Base-by-base conservation (phyloP, 2,329 filamentous ascomycete species). In the Aspergillus tamarii region DNA sequence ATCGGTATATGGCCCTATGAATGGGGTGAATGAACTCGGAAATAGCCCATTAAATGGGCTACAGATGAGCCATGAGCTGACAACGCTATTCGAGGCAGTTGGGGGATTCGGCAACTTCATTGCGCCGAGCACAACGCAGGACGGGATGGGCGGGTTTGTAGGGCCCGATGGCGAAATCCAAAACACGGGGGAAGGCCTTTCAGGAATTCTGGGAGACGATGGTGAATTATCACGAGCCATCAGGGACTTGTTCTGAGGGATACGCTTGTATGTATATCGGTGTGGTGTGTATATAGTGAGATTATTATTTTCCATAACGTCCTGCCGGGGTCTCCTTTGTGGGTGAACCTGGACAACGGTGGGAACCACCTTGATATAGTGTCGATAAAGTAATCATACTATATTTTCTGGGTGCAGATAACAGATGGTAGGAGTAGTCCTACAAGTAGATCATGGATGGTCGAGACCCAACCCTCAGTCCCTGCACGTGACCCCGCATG, bases 71-170 rank as follows among this genome's bases (percentile, higher is more conserved):
- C 80, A 87, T 65, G 87, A 89, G 72, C 74, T 90, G 57, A 88
- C 86, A 4, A 86, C 83, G 65, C 72, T 89, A 53, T 90, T 90
- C 63, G 88, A 90, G 70, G 85, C 87, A 43, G 87, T 87, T 4
- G 87, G 87, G 0, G 84, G 83, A 0, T 84, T 83, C 66, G 75
- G 76, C 21, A 78, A 76, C 41, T 80, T 81, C 66, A 71, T 81
- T 60, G 69, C 74, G 19, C 65, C 70, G 21, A 66, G 69, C 45
- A 66, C 72, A 30, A 73, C 76, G 11, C 57, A 79, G 48, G 77
- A 80, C 39, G 74, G 75, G 5, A 74, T 81, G 12, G 75, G 76
- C 68, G 76, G 76, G 7, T 80, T 79, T 67, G 76, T 77, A 30
- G 73, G 71, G 3, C 65, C 73, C 11, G 74, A 79, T 56, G 76